phyloP scores from a whole-genome alignment of 2,329 filamentous ascomycete species.

The Fusarium sp. region DNA sequence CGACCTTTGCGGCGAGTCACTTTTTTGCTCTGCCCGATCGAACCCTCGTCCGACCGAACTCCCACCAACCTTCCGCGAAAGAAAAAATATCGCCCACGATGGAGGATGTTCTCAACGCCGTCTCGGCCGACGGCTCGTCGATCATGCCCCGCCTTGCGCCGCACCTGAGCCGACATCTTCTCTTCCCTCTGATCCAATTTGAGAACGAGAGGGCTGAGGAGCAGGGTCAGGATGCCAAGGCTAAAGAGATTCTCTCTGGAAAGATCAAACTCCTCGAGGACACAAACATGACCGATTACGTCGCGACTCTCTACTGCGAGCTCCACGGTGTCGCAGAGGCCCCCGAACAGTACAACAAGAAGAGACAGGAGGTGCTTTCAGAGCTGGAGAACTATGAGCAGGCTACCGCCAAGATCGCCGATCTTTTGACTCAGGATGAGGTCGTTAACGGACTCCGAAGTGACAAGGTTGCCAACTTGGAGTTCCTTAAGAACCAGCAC shows the following conservation, averaged over 20 bases:
- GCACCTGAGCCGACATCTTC: conserved; percentile 93
- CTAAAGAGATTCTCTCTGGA: conserved; percentile 81
- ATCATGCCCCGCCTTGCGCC: conserved; percentile 90
- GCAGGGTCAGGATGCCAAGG: conserved; percentile 69
- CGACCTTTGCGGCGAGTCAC: conserved; percentile 48
- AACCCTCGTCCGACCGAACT: conserved; percentile 28
- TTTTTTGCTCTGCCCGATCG: conserved; percentile 34
- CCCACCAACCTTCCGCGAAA: conserved; percentile 18
- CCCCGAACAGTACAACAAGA: conserved; percentile 87
- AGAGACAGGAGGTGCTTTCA: conserved; percentile 88
- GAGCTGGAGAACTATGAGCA: conserved; percentile 87
- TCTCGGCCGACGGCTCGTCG: conserved; percentile 77
- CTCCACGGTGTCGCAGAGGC: conserved; percentile 83
- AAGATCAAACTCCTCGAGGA: conserved; percentile 96
- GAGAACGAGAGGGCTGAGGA: conserved; percentile 85
- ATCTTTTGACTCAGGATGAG: conserved; percentile 87
- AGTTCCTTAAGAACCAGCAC: conserved; percentile 96
- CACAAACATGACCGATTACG: conserved; percentile 99
- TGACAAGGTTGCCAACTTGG: conserved; percentile 99
- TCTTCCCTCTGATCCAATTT: conserved; percentile 97
- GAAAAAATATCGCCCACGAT: conserved; percentile 49
- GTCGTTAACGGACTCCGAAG: conserved; percentile 91
- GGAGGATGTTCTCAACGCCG: conserved; percentile 63
- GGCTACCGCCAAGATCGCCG: conserved; percentile 88
- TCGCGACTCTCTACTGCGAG: conserved; percentile 90